Percentiles rank a stretch among this genome's conserved stretches.
These are phyloP conservation scores for Huntiella bhutanensis DNA, from an alignment of 2,329 filamentous ascomycete species.

Conservation along the genomic window DNA sequence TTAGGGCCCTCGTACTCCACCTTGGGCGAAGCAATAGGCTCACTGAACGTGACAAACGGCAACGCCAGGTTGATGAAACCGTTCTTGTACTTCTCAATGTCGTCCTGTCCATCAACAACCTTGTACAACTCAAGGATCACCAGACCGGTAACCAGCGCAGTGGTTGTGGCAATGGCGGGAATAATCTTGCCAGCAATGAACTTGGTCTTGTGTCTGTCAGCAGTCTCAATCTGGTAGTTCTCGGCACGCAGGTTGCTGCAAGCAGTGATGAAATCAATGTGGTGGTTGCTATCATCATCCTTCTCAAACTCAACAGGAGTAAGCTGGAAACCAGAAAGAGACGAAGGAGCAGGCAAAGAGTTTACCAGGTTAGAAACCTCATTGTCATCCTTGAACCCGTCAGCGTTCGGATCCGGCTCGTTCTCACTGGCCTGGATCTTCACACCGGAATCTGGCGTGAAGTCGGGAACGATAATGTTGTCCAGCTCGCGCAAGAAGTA, in stretches of 20 bases:
- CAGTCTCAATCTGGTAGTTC: constrained; percentile 91
- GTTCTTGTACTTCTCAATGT: constrained; percentile 98
- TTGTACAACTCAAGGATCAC: constrained; percentile 91
- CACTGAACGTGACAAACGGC: constrained; percentile 96
- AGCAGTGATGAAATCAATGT: constrained; percentile 97
- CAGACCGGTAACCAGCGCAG: constrained; percentile 81
- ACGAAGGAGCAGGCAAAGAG: constrained; percentile 58
- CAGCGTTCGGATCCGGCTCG: constrained; percentile 81
- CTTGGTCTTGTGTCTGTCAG: constrained; percentile 94
- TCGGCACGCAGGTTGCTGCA: constrained; percentile 91
- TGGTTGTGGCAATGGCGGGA: constrained; percentile 92
- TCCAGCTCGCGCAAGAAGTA: constrained; percentile 68
- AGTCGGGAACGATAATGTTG: constrained; percentile 89
- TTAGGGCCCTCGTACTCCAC: constrained; percentile 67
- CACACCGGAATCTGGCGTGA: constrained; percentile 71
- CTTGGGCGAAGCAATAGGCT: constrained; percentile 87
- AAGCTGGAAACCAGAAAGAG: constrained; percentile 72
- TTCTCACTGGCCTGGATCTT: constrained; percentile 96
- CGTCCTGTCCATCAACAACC: constrained; percentile 85
- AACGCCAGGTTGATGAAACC: constrained; percentile 92
- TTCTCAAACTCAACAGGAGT: constrained; percentile 94
- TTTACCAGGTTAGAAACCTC: constrained; percentile 55
- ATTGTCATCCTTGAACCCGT: constrained; percentile 50
- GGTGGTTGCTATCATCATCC: constrained; percentile 92
- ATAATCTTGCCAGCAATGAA: constrained; percentile 99